Evolutionary conservation across 225 moss, liverwort and hornwort species (phyloP).

Genomic region (Asterella californica): DNA sequence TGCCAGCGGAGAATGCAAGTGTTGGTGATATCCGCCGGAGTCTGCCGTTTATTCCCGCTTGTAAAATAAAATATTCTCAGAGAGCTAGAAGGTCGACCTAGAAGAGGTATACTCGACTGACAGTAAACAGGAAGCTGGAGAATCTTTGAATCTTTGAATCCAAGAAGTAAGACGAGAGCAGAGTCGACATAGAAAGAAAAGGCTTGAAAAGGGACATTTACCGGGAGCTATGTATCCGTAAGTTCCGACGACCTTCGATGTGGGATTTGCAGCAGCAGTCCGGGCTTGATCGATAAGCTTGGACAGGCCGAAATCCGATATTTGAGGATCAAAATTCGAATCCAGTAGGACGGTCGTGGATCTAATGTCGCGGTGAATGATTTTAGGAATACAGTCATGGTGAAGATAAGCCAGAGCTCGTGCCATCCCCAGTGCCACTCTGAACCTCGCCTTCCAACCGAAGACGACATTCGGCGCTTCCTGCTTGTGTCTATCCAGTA

Average conservation of each 20-base stretch:
- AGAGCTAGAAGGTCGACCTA: no score
- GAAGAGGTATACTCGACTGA: no score
- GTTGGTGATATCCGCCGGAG: no score
- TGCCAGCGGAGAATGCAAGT: no score
- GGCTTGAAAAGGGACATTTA: not conserved
- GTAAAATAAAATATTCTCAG: no score
- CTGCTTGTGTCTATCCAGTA: constrained; percentile 2
- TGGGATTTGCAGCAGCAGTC: not conserved
- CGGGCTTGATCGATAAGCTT: constrained; percentile 16
- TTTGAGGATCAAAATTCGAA: constrained; percentile 18
- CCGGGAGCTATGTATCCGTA: constrained; percentile 30
- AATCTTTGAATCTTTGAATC: no score
- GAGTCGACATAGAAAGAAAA: no score
- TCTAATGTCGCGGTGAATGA: constrained; percentile 16
- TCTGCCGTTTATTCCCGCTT: no score
- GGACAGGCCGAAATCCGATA: constrained; percentile 25
- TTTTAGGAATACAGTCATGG: constrained; percentile 17
- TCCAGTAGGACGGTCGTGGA: constrained; percentile 14
- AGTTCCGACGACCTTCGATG: constrained; percentile 15
- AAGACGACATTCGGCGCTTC: constrained; percentile 11
- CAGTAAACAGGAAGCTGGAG: no score
- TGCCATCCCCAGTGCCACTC: constrained; percentile 14
- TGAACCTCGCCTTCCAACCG: constrained; percentile 23
- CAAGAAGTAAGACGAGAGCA: no score
- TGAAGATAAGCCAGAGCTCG: constrained; percentile 24